Evolutionary conservation across 352 stramenopile genomes (phyloP), one percentile per base, ranked within the genome.

Genomic region (Globisporangium sylvaticum): DNA sequence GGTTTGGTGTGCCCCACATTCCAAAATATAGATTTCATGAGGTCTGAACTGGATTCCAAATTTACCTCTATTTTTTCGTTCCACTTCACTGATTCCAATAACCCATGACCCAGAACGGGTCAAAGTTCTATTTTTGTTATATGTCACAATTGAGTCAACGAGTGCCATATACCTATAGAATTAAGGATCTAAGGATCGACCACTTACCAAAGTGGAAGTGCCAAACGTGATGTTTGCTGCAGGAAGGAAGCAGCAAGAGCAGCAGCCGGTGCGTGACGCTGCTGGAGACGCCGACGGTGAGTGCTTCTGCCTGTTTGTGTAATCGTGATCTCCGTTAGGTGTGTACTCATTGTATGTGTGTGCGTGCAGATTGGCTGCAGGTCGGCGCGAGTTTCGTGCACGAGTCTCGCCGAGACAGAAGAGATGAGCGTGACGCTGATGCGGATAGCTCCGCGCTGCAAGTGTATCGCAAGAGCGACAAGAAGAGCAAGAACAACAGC

Each of bases 401-500:
- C 10, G 53, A n/a, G 3, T 18, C 48, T 2, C 50, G 50, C 20
- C 22, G 37, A 18, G 27, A 60, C 10, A 27, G 20, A 50, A 10
- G 6, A 6, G n/a, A 9, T 12, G 42, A 50, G 37, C 37, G 37
- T 18, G 18, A 50, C 27, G 54, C 34, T 10, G 8, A 18, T 15
- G 29, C 54, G 4, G 61, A 66, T n/a, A 66, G 61, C 48, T 66
- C 22, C 9, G 52, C 62, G 12, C 53, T 67, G 52, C 62, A 56
- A 44, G 25, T 67, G 27, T 60, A 70, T 64, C 60, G 61, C 62
- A 4, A 60, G 54, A 44, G 66, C 65, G 60, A 79, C 79, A 91
- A 85, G 71, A 65, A 54, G 25, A 53, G 18, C 57, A 70, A 78
- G 62, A 77, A 84, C 39, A 91, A 88, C 68, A 88, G 85, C 70